phyloP scores from a whole-genome alignment of 2,329 filamentous ascomycete genomes.

The Cercospora sp. region DNA sequence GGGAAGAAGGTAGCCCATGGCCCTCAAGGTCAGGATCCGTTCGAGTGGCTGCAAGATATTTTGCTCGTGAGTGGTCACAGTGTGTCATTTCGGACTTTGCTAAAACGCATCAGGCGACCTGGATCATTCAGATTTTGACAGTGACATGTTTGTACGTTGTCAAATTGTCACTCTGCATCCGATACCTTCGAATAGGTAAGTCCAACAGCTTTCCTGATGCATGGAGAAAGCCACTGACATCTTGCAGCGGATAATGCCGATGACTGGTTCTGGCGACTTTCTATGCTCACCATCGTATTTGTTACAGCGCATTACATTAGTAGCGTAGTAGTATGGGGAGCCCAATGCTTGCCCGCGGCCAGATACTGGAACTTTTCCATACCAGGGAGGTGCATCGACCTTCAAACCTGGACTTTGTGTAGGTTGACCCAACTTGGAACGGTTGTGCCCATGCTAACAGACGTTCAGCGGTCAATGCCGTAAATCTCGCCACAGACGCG shows the following conservation, averaged over 20 bases:
- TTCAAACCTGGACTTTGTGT: conserved; percentile 1
- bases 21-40: neutral
- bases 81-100: too few species aligned
- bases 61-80: neutral
- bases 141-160: neutral
- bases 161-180: conserved; percentile 7
- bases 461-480: neutral
- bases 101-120: conserved; percentile 1
- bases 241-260: neutral
- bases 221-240: neutral
- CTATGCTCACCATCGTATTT: neutral
- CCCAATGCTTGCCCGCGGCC: neutral
- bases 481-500: neutral
- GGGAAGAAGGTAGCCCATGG: neutral
- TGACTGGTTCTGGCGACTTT: conserved; percentile 8
- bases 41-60: neutral
- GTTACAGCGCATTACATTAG: conserved; percentile 1
- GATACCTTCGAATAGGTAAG: conserved; percentile 12
- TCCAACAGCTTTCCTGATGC: neutral
- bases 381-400: neutral
- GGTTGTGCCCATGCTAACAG: neutral
- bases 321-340: neutral
- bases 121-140: neutral
- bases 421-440: neutral
- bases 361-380: neutral